Evolutionary conservation across 1,139 yeast species (phyloP), one percentile per base, ranked within the genome.

Genomic region (Yamadazyma pseudoaaseri): DNA sequence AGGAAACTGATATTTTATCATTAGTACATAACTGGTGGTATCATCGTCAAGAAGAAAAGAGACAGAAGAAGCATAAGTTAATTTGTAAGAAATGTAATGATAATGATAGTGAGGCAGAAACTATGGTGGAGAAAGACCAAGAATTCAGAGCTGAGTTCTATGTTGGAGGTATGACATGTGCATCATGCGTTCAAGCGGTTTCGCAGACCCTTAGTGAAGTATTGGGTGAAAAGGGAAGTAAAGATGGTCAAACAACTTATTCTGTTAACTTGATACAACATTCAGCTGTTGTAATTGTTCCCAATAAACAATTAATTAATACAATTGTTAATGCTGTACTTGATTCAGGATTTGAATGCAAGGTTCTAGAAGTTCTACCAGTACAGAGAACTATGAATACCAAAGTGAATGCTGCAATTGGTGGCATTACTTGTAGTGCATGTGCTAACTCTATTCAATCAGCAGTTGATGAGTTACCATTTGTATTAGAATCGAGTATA

Each of bases 381-480:
- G 70, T 80, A 3, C 69, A 67, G 25, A 61, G 73, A 28, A 60
- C 75, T 2, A 52, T 62, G 8, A 69, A 66, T 39, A 71, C 67
- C 42, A 73, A 70, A 46, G 72, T 81, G 6, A 62, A 68, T 6
- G 87, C 86, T 2, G 58, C 77, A 0, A 75, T 84, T 32, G 85
- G 82, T 3, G 92, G 92, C 4, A 82, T 84, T 57, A 78, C 89
- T 0, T 84, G 92, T 59, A 79, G 85, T 5, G 77, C 87, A 0
- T 84, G 94, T 54, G 77, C 79, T 1, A 67, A 67, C 31, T 63
- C 87, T 0, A 76, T 84, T 20, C 57, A 62, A 7, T 56, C 65
- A 13, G 75, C 79, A 1, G 73, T 77, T 2, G 50, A 63, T 5
- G 72, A 65, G 5, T 56, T 81, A 24, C 74, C 78, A 0, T 79